Evolutionary conservation across 2,329 filamentous ascomycete species (phyloP).

Genomic region (Curvularia verruculosa): DNA sequence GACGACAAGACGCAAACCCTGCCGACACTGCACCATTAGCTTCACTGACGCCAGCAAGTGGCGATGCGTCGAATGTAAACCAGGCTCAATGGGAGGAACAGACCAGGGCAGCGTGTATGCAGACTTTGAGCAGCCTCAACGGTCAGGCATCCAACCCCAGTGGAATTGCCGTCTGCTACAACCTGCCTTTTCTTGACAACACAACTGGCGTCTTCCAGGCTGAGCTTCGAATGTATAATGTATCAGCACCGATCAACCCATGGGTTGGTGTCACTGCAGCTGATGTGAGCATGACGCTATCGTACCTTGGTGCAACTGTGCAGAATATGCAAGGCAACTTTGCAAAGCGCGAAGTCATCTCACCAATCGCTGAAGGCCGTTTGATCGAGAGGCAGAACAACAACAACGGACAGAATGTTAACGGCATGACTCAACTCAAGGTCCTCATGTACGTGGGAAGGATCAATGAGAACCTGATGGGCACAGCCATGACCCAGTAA

Average conservation of each 20-base stretch:
- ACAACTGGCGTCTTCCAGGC: constrained; percentile 74
- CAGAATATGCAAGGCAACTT: constrained; percentile 47
- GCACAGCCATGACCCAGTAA: constrained; percentile 65
- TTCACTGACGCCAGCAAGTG: constrained; percentile 42
- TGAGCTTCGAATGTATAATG: constrained; percentile 75
- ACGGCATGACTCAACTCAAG: constrained; percentile 56
- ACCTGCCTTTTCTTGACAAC: constrained; percentile 73
- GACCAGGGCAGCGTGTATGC: constrained; percentile 62
- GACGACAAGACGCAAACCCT: constrained; percentile 42
- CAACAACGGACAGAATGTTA: constrained; percentile 30
- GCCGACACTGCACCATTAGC: constrained; percentile 37
- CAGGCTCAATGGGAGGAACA: constrained; percentile 46
- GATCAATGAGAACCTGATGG: constrained; percentile 65
- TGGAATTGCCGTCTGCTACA: constrained; percentile 82
- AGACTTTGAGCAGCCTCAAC: constrained; percentile 61
- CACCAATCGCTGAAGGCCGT: constrained; percentile 31
- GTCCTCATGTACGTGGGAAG: constrained; percentile 72
- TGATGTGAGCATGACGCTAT: constrained; percentile 51
- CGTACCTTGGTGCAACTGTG: constrained; percentile 52
- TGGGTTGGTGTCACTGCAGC: constrained; percentile 52
- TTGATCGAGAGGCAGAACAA: constrained; percentile 39
- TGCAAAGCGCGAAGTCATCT: constrained; percentile 38
- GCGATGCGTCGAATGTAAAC: constrained; percentile 42
- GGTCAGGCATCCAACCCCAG: constrained; percentile 71
- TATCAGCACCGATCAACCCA: constrained; percentile 62